Evolutionary conservation across 106 monocot species (phyloP), one percentile per base, ranked within the genome.

Genomic region (Ottelia alismoides): DNA sequence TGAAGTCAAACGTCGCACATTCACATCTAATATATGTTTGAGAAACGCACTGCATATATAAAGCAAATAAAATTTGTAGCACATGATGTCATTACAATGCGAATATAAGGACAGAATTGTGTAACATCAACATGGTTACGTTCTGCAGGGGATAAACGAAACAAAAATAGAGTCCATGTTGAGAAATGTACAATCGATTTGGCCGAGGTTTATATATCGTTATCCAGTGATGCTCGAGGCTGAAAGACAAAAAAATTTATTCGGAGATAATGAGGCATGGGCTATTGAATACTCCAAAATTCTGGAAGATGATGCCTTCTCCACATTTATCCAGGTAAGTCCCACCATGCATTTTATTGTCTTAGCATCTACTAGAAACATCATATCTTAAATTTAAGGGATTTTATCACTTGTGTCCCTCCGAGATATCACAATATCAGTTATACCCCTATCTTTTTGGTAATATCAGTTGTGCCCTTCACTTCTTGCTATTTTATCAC

Each of bases 261-360:
- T 78, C 35, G 30, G 25, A 46, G 25, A 57, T 7, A 77, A 74
- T 43, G 77, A 81, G 55, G 70, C 21, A 43, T 87, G 86, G 81
- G 70, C 72, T 10, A 65, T 70, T 5, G 81, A 81, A 62, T 72
- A 74, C 25, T 74, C 77, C 51, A 81, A 87, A 69, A 61, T 87
- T 17, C 57, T 62, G 31, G 65, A 70, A 56, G 81, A 87, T 65
- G 86, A 87, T 78, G 81, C 63, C 28, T 81, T 81, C 62, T 61
- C 86, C 5, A 87, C 86, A 32, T 87, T 87, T 55, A 78, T 87
- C 55, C 81, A 87, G 81, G 85, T 77, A 79, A 22, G 7, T n/a
- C n/a, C n/a, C n/a, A n/a, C n/a, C n/a, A n/a, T n/a, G n/a, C n/a
- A n/a, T n/a, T n/a, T n/a, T n/a, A n/a, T n/a, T n/a, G n/a, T n/a